Evolutionary conservation across 1,139 yeast species (phyloP), one percentile per base, ranked within the genome.

Genomic region (Saccharomyces pastorianus): DNA sequence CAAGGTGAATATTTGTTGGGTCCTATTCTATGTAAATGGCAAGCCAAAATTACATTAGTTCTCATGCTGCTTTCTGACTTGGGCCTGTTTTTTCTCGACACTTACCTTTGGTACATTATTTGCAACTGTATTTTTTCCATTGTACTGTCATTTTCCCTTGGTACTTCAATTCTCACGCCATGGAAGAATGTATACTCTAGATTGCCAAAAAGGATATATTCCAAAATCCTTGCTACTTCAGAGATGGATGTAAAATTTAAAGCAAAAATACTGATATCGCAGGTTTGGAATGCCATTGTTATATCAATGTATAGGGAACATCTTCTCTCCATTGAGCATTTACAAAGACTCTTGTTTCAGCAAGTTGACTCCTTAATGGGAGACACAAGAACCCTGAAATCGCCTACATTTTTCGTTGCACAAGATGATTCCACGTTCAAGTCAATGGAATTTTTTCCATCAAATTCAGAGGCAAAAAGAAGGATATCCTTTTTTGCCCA

Each of bases 401-500:
- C 85, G 0, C 95, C 96, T 1, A 71, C 82, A 1, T 86, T 86
- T 65, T 87, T 87, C 67, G 75, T 85, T 4, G 82, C 81, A n/a
- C 90, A 85, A 63, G 95, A 85, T 69, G 95, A 86, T 63, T 77
- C 80, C 73, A 58, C 85, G 58, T 85, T 83, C 64, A 87, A 83
- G 59, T 84, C 89, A 56, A 78, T 80, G 27, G 83, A 83, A 49
- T 80, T 68, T 55, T 74, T 73, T 54, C 74, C 74, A 0, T 72
- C 80, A 52, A 96, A 90, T 71, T 79, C 85, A 6, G 96, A 88
- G 65, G 95, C 95, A 0, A 85, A 86, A 64, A 73, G 96, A 61
- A 75, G 96, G 53, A 80, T 89, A 2, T 84, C 95, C 0, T 89
- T 86, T 64, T 89, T 89, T 76, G 96, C 96, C 0, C 96, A 88